Percentiles rank a stretch among this genome's conserved stretches.
Evolutionary conservation across 176 grass and related monocot species (phyloP).

Genomic region (Raddia guianensis): DNA sequence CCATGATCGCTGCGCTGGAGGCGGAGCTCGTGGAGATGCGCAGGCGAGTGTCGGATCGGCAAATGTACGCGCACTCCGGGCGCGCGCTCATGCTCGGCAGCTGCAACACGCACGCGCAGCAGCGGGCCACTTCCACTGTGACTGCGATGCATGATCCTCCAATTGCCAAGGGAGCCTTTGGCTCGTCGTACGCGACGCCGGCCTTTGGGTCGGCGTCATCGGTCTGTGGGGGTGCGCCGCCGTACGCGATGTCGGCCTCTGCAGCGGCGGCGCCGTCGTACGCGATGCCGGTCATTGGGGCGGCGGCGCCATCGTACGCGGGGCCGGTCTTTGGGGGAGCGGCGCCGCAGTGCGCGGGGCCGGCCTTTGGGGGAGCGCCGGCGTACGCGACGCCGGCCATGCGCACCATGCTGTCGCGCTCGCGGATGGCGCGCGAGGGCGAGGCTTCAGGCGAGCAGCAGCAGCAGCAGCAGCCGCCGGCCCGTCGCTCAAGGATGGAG

Average conservation of each 20-base stretch:
- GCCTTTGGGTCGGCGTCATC: no score
- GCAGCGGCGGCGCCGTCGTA: no score
- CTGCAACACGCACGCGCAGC: constrained; percentile 34
- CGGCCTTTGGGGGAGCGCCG: background rate
- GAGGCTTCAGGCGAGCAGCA: background rate
- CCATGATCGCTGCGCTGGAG: constrained; percentile 7
- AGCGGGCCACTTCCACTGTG: constrained; percentile 34
- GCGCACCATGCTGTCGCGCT: constrained; percentile 43
- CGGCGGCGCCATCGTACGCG: no score
- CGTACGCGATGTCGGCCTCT: no score
- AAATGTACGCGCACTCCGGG: constrained; percentile 31
- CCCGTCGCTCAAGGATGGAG: background rate
- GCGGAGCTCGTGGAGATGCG: constrained; percentile 33
- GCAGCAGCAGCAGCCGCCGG: background rate
- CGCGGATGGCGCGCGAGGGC: background rate
- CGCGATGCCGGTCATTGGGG: no score
- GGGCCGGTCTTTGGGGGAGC: no score
- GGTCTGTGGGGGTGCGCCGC: no score
- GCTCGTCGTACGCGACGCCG: no score
- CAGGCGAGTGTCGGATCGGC: constrained; percentile 19
- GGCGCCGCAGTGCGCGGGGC: no score
- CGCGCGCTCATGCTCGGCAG: constrained; percentile 45
- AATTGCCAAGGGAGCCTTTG: no score
- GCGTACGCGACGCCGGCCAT: constrained; percentile 48
- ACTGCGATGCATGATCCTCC: no score